Conservation (phyloP, 2,329 filamentous ascomycete genomes). For the Xylaria arbuscula region DNA sequence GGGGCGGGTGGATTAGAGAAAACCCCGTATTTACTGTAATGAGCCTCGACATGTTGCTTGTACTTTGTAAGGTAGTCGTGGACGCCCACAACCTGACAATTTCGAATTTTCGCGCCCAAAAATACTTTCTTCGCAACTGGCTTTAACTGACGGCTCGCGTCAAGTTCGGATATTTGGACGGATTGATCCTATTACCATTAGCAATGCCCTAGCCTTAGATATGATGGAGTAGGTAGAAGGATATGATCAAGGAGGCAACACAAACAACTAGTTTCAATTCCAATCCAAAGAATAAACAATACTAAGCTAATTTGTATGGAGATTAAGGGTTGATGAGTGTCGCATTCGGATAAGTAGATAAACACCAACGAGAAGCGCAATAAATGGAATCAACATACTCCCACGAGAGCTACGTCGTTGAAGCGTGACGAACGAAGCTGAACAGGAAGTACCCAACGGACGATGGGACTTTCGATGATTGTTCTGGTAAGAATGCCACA, state of each 20-base stretch:
- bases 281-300: not conserved
- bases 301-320: not conserved
- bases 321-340: not conserved
- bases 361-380: not conserved
- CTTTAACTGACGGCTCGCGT: constrained; percentile 74
- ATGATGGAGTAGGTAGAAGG: not conserved
- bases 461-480: constrained; percentile 77
- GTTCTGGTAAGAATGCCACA: constrained; percentile 84
- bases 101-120: constrained; percentile 81
- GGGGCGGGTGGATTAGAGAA: constrained; percentile 43
- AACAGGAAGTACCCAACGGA: constrained; percentile 83
- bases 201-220: not conserved
- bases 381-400: constrained; percentile 64
- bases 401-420: constrained; percentile 89
- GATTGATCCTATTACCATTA: constrained; percentile 70
- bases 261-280: not conserved
- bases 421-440: constrained; percentile 74
- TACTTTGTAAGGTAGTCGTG: constrained; percentile 54
- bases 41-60: constrained; percentile 37
- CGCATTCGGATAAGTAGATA: not conserved
- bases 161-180: constrained; percentile 82
- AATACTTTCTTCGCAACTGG: constrained; percentile 82
- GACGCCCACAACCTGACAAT: constrained; percentile 78
- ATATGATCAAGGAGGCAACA: not conserved
- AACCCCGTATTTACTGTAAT: constrained; percentile 47